Evolutionary conservation across 352 stramenopile species (phyloP).

Genomic region (Plasmopara halstedii): DNA sequence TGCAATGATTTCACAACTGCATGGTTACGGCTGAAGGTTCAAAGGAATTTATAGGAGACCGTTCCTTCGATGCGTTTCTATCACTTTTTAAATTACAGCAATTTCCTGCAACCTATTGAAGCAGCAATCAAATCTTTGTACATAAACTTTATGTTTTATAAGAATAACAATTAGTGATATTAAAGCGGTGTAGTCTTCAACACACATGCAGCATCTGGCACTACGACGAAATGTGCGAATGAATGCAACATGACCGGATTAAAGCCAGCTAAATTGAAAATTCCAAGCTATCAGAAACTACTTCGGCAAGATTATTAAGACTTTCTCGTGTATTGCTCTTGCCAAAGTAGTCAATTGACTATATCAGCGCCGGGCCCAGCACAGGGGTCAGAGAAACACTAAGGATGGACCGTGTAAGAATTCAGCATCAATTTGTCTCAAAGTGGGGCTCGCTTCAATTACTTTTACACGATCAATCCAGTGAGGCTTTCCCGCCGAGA

Average conservation of each 20-base stretch:
- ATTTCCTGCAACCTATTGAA: too few species aligned
- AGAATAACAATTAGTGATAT: too few species aligned
- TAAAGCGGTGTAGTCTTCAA: too few species aligned
- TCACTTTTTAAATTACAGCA: too few species aligned
- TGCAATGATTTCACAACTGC: too few species aligned
- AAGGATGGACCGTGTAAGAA: constrained; percentile 24
- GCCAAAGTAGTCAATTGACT: neutral
- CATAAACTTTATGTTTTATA: too few species aligned
- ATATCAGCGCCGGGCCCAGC: constrained; percentile 1
- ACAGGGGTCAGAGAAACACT: constrained; percentile 2
- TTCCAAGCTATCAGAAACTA: neutral
- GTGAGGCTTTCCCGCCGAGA: constrained; percentile 15
- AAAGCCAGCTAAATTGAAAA: neutral
- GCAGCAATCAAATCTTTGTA: too few species aligned
- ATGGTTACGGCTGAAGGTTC: too few species aligned
- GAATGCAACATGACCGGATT: neutral
- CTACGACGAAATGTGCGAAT: too few species aligned
- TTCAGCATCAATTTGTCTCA: constrained; percentile 20
- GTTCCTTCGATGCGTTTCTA: too few species aligned
- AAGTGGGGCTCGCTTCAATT: constrained; percentile 13
- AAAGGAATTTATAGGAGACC: too few species aligned
- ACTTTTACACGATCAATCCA: constrained; percentile 29
- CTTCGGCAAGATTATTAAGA: neutral
- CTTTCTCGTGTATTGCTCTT: neutral
- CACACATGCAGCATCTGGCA: too few species aligned